A percentile compares a stretch with the other conserved stretches of the same genome.
phyloP scores from a whole-genome alignment of 2,329 filamentous ascomycete genomes.

The Clarireedia homoeocarpa region DNA sequence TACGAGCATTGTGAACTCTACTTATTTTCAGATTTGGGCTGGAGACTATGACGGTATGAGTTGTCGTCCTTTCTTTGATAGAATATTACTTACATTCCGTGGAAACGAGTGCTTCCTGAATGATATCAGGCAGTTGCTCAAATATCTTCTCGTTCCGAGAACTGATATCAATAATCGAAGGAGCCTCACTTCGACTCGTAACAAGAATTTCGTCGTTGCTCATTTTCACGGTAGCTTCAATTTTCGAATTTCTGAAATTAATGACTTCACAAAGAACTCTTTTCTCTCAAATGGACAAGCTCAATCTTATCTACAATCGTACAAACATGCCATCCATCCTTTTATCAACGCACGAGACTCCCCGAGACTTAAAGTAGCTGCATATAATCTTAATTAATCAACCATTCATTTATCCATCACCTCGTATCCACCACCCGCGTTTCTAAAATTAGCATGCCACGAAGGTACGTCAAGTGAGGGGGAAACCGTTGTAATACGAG shows the following conservation, averaged over 20 bases:
- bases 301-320: no score
- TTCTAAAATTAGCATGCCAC: background rate
- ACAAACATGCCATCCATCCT: no score
- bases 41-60: constrained; percentile 14
- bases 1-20: constrained; percentile 14
- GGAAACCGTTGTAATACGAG: background rate
- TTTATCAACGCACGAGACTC: no score
- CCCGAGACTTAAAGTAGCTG: background rate
- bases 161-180: constrained; percentile 22
- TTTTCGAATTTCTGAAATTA: no score
- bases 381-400: background rate
- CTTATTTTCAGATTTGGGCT: constrained; percentile 20
- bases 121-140: constrained; percentile 22
- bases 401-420: no score
- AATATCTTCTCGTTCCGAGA: constrained; percentile 22
- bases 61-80: no score
- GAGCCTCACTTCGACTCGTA: constrained; percentile 22
- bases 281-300: no score
- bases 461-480: background rate
- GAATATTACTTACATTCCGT: constrained; percentile 19
- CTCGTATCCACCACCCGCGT: background rate
- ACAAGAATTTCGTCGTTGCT: constrained; percentile 16
- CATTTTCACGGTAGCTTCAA: background rate
- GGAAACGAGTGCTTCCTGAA: constrained; percentile 25
- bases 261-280: no score